A percentile compares a stretch with the other conserved stretches of the same genome.
Conservation (phyloP, 805 yeast genomes). For the Zygosaccharomyces lentus region DNA sequence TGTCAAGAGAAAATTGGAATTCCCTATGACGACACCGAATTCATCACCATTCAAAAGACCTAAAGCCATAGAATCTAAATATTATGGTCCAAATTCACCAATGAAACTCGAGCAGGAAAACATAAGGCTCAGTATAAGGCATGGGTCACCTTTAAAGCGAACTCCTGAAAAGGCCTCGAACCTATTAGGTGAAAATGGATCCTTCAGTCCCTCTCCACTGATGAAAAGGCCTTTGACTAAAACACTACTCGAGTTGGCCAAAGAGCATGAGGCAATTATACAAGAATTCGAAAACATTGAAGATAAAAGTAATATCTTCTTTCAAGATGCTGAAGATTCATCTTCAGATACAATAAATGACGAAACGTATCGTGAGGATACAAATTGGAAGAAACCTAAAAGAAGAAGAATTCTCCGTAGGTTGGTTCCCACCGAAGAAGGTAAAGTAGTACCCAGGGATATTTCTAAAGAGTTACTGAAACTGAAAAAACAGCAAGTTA, state of each 20-base stretch:
- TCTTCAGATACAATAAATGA: constrained; percentile 9
- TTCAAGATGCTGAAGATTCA: constrained; percentile 4
- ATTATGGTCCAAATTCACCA: constrained; percentile 33
- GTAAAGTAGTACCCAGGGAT: constrained; percentile 12
- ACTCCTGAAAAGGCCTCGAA: constrained; percentile 14
- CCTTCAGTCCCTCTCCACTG: constrained; percentile 31
- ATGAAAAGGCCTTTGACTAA: constrained; percentile 27
- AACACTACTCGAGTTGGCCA: constrained; percentile 27
- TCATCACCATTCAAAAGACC: constrained; percentile 20
- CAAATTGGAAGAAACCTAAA: constrained; percentile 5
- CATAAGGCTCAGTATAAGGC: constrained; percentile 33
- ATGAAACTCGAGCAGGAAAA: constrained; percentile 35
- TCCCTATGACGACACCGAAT: constrained; percentile 16
- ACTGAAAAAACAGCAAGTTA: constrained; percentile 24
- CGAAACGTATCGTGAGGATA: neutral
- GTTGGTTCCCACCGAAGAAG: constrained; percentile 7
- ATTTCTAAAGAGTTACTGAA: constrained; percentile 25
- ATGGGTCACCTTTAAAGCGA: constrained; percentile 10
- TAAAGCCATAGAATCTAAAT: neutral
- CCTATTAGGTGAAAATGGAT: neutral
- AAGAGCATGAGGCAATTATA: constrained; percentile 31
- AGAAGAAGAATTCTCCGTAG: constrained; percentile 18
- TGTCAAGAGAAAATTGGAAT: constrained; percentile 22
- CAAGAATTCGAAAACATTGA: constrained; percentile 24
- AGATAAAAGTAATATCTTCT: constrained; percentile 6